phyloP scores from a whole-genome alignment of 441 rosid species.

The Populus hybrid region DNA sequence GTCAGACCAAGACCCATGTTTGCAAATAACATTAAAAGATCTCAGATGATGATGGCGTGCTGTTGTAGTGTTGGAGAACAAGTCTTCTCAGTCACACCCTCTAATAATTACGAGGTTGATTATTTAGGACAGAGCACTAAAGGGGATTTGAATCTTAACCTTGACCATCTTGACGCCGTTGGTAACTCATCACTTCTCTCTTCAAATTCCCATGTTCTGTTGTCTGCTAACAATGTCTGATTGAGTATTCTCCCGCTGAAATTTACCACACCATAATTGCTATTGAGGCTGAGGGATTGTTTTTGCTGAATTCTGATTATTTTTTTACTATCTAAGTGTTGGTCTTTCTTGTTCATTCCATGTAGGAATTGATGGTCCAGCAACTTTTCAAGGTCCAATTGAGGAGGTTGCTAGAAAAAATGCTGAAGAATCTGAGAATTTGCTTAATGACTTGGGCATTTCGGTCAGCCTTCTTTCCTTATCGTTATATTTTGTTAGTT shows the following conservation, averaged over 20 bases:
- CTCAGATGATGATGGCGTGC: slow-evolving; percentile 22
- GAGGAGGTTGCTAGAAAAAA: slow-evolving; percentile 81
- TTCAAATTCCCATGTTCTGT: not conserved
- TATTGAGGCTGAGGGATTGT: not conserved
- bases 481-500: not conserved
- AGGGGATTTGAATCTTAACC: slow-evolving; percentile 88
- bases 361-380: slow-evolving; percentile 60
- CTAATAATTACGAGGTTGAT: slow-evolving; percentile 65
- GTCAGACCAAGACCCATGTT: not conserved
- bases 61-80: slow-evolving; percentile 49
- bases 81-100: slow-evolving; percentile 66
- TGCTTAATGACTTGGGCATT: slow-evolving; percentile 71
- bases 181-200: slow-evolving; percentile 29
- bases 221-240: not conserved
- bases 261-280: not conserved
- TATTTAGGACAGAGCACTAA: slow-evolving; percentile 92
- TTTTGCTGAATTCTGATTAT: not conserved
- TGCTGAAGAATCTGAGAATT: slow-evolving; percentile 67
- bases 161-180: slow-evolving; percentile 55
- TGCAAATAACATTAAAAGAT: not conserved
- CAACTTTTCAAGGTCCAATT: slow-evolving; percentile 75
- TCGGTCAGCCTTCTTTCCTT: slow-evolving; percentile 40
- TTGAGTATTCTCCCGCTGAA: not conserved
- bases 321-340: not conserved
- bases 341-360: not conserved